Evolutionary conservation across 495 filamentous ascomycete genomes (phyloP).

Genomic region (Parachaetomium inaequale): DNA sequence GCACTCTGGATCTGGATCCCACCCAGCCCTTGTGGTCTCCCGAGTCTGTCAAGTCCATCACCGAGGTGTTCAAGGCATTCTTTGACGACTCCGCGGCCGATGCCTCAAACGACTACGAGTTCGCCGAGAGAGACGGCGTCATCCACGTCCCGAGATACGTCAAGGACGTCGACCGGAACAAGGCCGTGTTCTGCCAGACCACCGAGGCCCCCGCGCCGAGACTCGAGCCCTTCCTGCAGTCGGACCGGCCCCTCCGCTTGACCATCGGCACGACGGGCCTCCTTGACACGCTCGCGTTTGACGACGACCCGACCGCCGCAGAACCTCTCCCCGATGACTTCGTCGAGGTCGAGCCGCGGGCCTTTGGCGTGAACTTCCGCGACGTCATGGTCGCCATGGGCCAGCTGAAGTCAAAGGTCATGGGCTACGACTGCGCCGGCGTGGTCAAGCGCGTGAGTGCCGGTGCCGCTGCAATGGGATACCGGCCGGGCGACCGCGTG

Average conservation of each 20-base stretch:
- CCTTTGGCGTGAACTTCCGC: constrained; percentile 43
- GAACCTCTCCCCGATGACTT: constrained; percentile 26
- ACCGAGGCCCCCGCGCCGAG: not conserved
- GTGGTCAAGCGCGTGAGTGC: constrained; percentile 52
- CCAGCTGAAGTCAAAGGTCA: constrained; percentile 33
- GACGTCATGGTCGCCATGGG: constrained; percentile 55
- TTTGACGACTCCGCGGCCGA: constrained; percentile 21
- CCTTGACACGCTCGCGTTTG: constrained; percentile 34
- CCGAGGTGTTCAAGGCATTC: constrained; percentile 25
- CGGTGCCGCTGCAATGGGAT: constrained; percentile 37
- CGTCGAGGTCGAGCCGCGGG: constrained; percentile 42
- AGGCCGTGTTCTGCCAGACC: constrained; percentile 20
- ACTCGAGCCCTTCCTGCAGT: constrained; percentile 30
- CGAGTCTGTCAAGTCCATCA: constrained; percentile 23
- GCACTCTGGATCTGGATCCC: constrained; percentile 29
- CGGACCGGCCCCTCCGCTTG: constrained; percentile 30
- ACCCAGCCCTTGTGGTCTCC: constrained; percentile 16
- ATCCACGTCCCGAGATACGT: constrained; percentile 31
- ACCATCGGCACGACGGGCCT: constrained; percentile 33
- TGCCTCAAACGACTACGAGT: constrained; percentile 28
- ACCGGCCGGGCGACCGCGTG: constrained; percentile 49
- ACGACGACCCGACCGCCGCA: constrained; percentile 25
- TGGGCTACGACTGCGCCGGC: constrained; percentile 46
- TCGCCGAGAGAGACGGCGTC: constrained; percentile 26
- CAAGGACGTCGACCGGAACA: constrained; percentile 35